A percentile compares a stretch with the other conserved stretches of the same genome.
Evolutionary conservation across 257 asterid species (phyloP).

Genomic region (Cynanchum wilfordii): DNA sequence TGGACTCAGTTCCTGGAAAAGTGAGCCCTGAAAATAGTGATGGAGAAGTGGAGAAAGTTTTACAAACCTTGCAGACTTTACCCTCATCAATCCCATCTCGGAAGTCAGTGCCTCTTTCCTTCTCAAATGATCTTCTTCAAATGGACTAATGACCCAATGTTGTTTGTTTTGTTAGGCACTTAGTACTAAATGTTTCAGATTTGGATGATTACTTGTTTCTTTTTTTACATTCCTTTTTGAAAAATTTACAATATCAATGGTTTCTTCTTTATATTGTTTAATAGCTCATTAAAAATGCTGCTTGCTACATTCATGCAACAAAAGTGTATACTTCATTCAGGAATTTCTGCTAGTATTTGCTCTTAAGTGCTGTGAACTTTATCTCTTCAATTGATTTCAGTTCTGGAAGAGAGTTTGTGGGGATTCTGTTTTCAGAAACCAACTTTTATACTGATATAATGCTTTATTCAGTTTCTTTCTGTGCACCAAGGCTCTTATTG

Average conservation of each 20-base stretch:
- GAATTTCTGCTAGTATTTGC: not conserved
- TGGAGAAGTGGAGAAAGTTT: slow-evolving; percentile 92
- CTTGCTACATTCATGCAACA: not conserved
- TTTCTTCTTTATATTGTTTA: not conserved
- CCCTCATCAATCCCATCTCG: slow-evolving; percentile 70
- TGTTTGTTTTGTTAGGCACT: not conserved
- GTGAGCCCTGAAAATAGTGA: slow-evolving; percentile 43
- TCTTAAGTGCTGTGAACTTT: not conserved
- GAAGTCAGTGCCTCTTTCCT: slow-evolving; percentile 41
- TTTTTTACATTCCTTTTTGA: not conserved
- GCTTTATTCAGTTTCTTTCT: not conserved
- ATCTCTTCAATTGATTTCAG: not conserved
- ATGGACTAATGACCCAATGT: not conserved
- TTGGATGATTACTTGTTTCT: not conserved
- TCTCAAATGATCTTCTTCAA: slow-evolving; percentile 12
- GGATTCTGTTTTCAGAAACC: not conserved
- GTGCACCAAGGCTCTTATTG: not conserved
- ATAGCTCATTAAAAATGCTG: not conserved
- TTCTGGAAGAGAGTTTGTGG: not conserved
- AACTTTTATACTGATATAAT: not conserved
- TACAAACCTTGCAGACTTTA: slow-evolving; percentile 58
- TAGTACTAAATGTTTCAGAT: not conserved
- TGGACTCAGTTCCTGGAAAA: slow-evolving; percentile 91
- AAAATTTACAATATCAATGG: not conserved
- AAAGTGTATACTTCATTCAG: not conserved